Base-by-base conservation (phyloP, 768 basidiomycete species). In the Boletales sp. region DNA sequence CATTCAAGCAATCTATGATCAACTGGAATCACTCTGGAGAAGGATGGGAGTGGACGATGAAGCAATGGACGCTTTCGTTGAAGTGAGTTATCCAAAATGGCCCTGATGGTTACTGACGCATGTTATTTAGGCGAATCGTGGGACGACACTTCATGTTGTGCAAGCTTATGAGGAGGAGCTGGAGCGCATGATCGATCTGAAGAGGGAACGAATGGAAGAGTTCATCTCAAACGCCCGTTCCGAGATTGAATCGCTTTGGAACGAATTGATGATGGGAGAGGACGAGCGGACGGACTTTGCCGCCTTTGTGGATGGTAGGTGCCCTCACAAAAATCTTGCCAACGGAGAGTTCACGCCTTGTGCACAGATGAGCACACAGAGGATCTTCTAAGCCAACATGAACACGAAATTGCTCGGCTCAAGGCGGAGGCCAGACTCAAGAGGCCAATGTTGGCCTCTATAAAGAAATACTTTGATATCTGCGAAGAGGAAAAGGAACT, bases 1-100 rank as follows among this genome's bases (percentile, higher is more conserved):
- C 55, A 97, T 99, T 29, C 95, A 99, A 65, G 79, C 84, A 0
- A 86, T 97, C 76, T 99, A 94, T 62, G 93, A 98, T 66, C 84
- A 92, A 55, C 78, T 99, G 1, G 94, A 95, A 64, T 83, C 83
- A 0, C 77, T 98, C 4, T 99, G 95, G 95, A 78, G 78, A 51
- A 72, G 94, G 48, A 76, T 98, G 51, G 94, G 91, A 13, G 83
- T 95, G 5, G 66, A 77, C 1, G 89, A 94, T 42, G 70, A 68
- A 1, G 86, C 86, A 40, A 92, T 94, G 81, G 92, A 98, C 59
- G 81, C 78, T n/a, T 99, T 99, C 61, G 87, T 97, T 0, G 92
- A 97, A 51, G 76, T 75, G 14, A 52, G 65, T 53, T 13, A 13
- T n/a, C 17, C 1, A 10, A 8, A 13, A 5, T 2, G 8, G 8